phyloP scores from a whole-genome alignment of 2,329 filamentous ascomycete genomes.

The Aspergillus jensenii region DNA sequence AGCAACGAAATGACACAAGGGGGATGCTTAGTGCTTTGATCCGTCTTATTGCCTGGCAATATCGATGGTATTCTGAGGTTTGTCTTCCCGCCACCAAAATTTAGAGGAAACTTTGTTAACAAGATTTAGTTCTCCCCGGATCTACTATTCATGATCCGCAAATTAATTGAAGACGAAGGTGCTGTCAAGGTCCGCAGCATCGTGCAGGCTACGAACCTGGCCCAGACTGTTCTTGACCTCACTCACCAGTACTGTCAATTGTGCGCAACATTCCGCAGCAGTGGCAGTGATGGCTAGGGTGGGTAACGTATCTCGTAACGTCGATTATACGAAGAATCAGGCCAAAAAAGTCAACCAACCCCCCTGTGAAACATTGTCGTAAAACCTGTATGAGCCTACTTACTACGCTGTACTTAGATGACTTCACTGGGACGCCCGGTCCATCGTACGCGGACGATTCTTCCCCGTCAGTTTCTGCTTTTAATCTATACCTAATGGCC shows the following conservation, averaged over 20 bases:
- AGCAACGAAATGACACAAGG: constrained; percentile 74
- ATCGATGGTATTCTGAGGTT: constrained; percentile 96
- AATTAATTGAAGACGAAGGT: constrained; percentile 94
- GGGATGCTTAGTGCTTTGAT: constrained; percentile 85
- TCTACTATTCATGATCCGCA: constrained; percentile 81
- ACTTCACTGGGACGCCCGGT: neutral
- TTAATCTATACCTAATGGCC: neutral
- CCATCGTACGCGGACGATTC: neutral
- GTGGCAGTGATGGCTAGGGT: constrained; percentile 75
- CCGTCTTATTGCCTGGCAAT: constrained; percentile 93
- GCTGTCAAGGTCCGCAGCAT: constrained; percentile 97
- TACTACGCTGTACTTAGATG: neutral
- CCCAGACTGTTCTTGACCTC: constrained; percentile 87
- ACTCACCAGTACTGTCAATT: constrained; percentile 95
- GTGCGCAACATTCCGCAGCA: constrained; percentile 93
- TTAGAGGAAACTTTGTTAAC: neutral
- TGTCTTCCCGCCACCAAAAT: constrained; percentile 18
- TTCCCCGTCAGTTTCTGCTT: neutral
- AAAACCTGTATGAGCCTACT: neutral
- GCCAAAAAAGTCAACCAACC: neutral
- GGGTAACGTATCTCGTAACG: neutral
- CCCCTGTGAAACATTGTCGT: neutral
- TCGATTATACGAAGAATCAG: neutral
- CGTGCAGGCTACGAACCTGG: constrained; percentile 90
- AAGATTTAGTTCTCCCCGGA: constrained; percentile 76